Conservation (phyloP, 257 asterid species). For the Solanum infundibuliforme region DNA sequence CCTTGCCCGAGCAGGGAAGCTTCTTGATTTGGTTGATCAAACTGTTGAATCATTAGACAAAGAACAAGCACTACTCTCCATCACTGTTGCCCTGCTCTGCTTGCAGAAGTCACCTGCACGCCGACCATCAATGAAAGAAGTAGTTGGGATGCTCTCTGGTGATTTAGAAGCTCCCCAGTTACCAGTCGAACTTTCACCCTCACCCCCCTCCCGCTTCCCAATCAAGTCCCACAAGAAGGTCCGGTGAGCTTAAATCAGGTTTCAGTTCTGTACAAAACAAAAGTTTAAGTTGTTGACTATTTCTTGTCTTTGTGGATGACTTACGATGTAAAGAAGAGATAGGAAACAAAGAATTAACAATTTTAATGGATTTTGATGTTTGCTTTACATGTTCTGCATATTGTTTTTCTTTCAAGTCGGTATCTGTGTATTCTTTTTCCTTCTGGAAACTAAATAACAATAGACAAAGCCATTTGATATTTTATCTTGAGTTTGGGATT, state of each 20-base stretch:
- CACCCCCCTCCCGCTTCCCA: slow-evolving; percentile 54
- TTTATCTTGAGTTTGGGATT: neutral
- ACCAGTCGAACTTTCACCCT: slow-evolving; percentile 83
- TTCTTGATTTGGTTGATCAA: slow-evolving; percentile 71
- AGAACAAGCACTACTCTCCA: slow-evolving; percentile 71
- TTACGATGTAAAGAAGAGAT: slow-evolving; percentile 21
- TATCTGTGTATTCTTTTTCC: neutral
- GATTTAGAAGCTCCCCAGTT: slow-evolving; percentile 58
- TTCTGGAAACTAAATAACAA: neutral
- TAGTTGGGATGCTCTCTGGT: slow-evolving; percentile 66
- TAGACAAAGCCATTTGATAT: neutral
- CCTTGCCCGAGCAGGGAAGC: slow-evolving; percentile 93
- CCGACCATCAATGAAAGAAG: slow-evolving; percentile 90
- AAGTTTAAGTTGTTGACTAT: slow-evolving; percentile 12
- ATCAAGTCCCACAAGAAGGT: slow-evolving; percentile 59
- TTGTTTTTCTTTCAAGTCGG: neutral
- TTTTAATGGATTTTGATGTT: neutral
- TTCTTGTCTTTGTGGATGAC: slow-evolving; percentile 12
- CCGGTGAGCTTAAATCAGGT: slow-evolving; percentile 34
- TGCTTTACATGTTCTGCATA: neutral
- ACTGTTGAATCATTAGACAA: slow-evolving; percentile 35
- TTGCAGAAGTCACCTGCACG: slow-evolving; percentile 72
- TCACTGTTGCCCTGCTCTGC: slow-evolving; percentile 80
- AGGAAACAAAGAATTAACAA: slow-evolving; percentile 8
- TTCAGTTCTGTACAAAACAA: neutral